Conservation (phyloP, 1,284 basidiomycete species). For the Coniferiporia weirii region DNA sequence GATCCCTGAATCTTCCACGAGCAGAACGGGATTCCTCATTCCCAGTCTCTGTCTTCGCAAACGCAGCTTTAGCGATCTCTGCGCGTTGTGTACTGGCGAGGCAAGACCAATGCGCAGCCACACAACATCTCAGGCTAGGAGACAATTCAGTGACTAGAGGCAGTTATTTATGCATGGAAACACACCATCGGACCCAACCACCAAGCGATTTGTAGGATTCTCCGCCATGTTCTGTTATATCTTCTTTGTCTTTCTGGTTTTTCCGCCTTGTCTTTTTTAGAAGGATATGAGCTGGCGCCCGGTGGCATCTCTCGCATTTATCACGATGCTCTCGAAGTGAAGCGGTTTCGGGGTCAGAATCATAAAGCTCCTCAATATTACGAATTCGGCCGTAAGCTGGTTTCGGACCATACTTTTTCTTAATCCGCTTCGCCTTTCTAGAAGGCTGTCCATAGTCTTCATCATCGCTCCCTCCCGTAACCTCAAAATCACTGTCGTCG, state of each 20-base stretch:
- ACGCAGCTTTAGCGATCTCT: constrained; percentile 65
- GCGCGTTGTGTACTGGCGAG: constrained; percentile 59
- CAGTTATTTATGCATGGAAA: constrained; percentile 3
- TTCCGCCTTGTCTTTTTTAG: constrained; percentile 37
- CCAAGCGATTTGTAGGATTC: constrained; percentile 53
- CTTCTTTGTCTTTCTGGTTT: constrained; percentile 35
- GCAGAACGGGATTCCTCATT: constrained; percentile 31
- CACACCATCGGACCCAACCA: constrained; percentile 84
- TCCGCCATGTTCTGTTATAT: constrained; percentile 51
- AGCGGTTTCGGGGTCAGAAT: constrained; percentile 51
- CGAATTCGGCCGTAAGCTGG: constrained; percentile 68
- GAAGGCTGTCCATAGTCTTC: neutral
- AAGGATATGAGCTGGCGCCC: constrained; percentile 50
- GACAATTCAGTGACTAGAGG: constrained; percentile 10
- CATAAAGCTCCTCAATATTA: constrained; percentile 48
- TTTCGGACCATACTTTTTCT: constrained; percentile 38
- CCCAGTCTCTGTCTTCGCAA: constrained; percentile 29
- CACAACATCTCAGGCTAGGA: constrained; percentile 66
- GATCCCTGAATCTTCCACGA: constrained; percentile 23
- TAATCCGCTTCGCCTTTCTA: constrained; percentile 23
- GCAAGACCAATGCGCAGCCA: constrained; percentile 78
- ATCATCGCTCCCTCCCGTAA: neutral
- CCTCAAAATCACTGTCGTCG: constrained; percentile 11
- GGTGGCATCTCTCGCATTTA: constrained; percentile 68
- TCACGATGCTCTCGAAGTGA: constrained; percentile 54